Evolutionary conservation across 306 rosid genomes (phyloP), one percentile per base, ranked within the genome.

Genomic region (Casuarina cunninghamiana): DNA sequence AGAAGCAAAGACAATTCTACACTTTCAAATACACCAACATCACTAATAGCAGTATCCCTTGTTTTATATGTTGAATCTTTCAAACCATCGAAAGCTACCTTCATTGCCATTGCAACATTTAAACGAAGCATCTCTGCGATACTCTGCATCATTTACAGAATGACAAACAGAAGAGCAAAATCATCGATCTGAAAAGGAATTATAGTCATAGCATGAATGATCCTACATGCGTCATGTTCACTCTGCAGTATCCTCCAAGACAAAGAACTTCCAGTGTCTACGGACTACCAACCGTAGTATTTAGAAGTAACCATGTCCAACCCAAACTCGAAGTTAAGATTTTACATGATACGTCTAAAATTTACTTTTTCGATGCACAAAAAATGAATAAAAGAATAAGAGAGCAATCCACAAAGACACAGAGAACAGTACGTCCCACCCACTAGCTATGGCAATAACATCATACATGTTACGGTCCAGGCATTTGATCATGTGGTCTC

Each of bases 1-100:
- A 95, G 91, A 80, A 95, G 90, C 84, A 92, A 84, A 1, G 91
- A 88, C 80, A 95, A 70, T 88, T 95, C 97, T 48, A 85, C 91
- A 74, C 91, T 89, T 60, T 92, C 87, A 53, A 85, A 94, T 39
- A 88, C 88, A 51, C 93, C 98, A 78, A 91, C 89, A 49, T 89
- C 93, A 42, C 62, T 74, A 60, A 95, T 89, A 57, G 93, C 82
- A 77, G 83, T 26, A 74, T 90, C 93, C 78, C 97, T 87, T 15
- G 97, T 92, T 83, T 86, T 88, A 72, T 82, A 89, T 61, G 5
- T 51, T 0, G 93, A 90, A 80, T 77, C 90, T 80, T 86, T 88
- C 60, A 92, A 79, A 71, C 91, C 92, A 75, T 89, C 92, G 77
- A 92, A 86, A 46, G 90, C 97, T 42, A 88, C 72, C 66, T 94